Conservation (phyloP, 148 eudicot genomes). For the Rhododendron simsii region DNA sequence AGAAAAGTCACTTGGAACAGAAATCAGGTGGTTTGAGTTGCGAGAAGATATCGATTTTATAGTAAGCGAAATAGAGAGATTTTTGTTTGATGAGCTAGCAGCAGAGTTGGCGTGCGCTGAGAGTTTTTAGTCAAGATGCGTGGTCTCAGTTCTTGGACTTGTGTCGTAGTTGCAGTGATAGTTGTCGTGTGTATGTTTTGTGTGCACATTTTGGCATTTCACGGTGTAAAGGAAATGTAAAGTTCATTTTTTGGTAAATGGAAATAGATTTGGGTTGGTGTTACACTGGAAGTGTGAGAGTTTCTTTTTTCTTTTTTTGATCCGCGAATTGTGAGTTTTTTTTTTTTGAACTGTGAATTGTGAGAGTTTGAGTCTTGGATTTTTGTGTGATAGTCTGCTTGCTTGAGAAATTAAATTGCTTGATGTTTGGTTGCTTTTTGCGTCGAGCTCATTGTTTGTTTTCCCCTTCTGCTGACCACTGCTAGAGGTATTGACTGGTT, state of each 20-base stretch:
- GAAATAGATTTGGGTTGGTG: constrained; percentile 3
- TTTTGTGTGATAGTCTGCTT: background rate
- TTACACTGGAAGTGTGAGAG: background rate
- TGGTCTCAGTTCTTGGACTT: background rate
- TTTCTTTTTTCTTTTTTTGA: background rate
- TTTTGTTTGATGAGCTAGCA: constrained; percentile 44
- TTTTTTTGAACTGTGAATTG: background rate
- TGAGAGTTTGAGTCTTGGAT: background rate
- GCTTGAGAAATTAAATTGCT: background rate
- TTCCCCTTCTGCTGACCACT: background rate
- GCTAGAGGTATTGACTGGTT: background rate
- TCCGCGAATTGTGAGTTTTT: background rate
- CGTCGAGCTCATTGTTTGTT: background rate
- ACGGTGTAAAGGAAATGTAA: background rate
- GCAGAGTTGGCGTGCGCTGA: constrained; percentile 38
- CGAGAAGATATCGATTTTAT: constrained; percentile 45
- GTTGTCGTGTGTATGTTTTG: background rate
- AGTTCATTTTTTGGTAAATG: background rate
- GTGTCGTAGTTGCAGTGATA: background rate
- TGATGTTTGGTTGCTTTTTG: background rate
- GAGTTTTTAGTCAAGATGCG: background rate
- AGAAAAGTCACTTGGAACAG: constrained; percentile 36
- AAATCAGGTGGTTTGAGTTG: constrained; percentile 37
- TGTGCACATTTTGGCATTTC: background rate
- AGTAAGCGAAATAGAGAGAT: constrained; percentile 48